Evolutionary conservation across 2,329 filamentous ascomycete species (phyloP).

Genomic region (Coniochaeta pulveracea): DNA sequence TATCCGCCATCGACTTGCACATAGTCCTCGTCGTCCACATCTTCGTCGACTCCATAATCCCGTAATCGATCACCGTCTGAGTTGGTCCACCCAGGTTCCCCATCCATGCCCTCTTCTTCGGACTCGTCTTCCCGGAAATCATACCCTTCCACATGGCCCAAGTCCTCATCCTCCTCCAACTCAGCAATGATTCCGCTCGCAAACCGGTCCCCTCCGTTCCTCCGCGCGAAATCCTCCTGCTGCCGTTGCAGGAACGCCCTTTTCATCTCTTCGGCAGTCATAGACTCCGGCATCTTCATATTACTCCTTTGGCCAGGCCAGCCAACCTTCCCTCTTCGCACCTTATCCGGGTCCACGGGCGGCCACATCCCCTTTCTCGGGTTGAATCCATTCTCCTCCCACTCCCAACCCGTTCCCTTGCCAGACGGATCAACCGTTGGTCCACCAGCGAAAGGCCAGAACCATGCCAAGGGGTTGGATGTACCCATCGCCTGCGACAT

Average conservation of each 20-base stretch:
- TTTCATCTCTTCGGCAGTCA: conserved; percentile 30
- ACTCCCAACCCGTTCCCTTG: conserved; percentile 43
- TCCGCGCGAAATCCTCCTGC: conserved; percentile 30
- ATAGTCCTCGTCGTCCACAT: conserved; percentile 36
- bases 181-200: conserved; percentile 28
- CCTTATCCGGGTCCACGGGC: conserved; percentile 50
- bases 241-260: conserved; percentile 39
- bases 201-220: conserved; percentile 15
- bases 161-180: conserved; percentile 38
- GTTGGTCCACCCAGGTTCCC: conserved; percentile 58
- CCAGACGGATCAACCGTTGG: conserved; percentile 26
- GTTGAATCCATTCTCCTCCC: conserved; percentile 71
- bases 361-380: conserved; percentile 49
- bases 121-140: conserved; percentile 13
- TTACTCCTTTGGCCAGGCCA: conserved; percentile 26
- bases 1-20: conserved; percentile 11
- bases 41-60: conserved; percentile 74
- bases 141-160: conserved; percentile 13
- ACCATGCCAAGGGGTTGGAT: conserved; percentile 53
- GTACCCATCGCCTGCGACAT: conserved; percentile 67
- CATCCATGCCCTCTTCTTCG: conserved; percentile 23
- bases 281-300: conserved; percentile 14
- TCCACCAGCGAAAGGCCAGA: conserved; percentile 51
- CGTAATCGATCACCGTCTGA: conserved; percentile 61
- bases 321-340: conserved; percentile 28